Conservation (phyloP, 257 asterid genomes). For the Solanum chilense region DNA sequence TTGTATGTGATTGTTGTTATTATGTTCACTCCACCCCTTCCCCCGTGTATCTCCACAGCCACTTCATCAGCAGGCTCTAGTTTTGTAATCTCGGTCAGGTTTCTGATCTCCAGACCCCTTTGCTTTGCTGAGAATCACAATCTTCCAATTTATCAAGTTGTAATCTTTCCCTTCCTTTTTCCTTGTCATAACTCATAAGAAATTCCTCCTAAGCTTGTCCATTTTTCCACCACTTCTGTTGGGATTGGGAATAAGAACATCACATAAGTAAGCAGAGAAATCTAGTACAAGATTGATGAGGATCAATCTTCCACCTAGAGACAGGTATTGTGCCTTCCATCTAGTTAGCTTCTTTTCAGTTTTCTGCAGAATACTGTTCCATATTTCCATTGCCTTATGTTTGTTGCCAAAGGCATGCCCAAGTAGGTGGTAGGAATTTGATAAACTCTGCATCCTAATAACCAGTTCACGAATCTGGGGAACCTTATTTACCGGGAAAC, state of each 20-base stretch:
- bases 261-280: neutral
- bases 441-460: neutral
- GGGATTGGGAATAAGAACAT: neutral
- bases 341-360: neutral
- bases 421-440: neutral
- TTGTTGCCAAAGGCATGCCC: neutral
- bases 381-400: neutral
- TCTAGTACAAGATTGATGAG: neutral
- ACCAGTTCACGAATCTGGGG: neutral
- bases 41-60: neutral
- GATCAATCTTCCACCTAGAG: neutral
- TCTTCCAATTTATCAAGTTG: neutral
- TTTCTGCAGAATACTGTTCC: neutral
- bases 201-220: neutral
- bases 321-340: neutral
- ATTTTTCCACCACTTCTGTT: neutral
- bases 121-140: neutral
- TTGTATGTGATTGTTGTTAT: neutral
- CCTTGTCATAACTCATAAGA: neutral
- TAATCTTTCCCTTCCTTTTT: neutral
- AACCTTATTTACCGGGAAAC: neutral
- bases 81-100: neutral
- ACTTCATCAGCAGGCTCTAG: neutral
- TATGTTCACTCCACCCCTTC: neutral
- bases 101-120: neutral